Evolutionary conservation across 83 land plant genomes (phyloP), one percentile per base, ranked within the genome.

Genomic region (Picea abies): DNA sequence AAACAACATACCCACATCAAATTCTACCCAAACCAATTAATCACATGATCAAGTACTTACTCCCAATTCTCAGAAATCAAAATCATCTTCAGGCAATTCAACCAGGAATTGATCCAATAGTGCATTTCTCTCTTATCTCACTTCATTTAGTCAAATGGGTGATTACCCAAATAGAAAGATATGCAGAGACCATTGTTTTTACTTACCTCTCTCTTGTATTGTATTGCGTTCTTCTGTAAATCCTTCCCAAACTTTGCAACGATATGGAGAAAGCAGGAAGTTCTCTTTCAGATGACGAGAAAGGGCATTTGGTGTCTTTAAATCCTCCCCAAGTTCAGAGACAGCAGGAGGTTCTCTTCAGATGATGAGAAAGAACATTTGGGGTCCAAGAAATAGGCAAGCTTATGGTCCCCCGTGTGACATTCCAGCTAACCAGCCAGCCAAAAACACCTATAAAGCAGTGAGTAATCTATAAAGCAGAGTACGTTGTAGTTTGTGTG

Each of bases 371-470:
- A 41, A 73, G 60, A 47, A 58, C 22, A 70, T 70, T 37, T 70
- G 75, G 75, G 75, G 41, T 39, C 47, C 73, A 73, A 73, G 56
- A 41, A 73, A 73, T 41, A 41, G 77, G 77, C 60, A 49, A 73
- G 26, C 3, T 3, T 4, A 25, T 44, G 60, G 58, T 58, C 77
- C 77, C 47, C 58, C 1, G 56, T 41, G 29, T 73, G 26, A 73
- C 77, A 73, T 41, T 73, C 58, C 77, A 73, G 77, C 77, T 47
- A 73, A 73, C 77, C 77, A 12, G 77, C 77, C 77, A 73, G 77
- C 77, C 77, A n/a, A 22, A 73, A 7, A 73, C 77, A 73, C 60
- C 77, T 73, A 22, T 44, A 73, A 73, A 73, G 77, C 41, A 11
- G 56, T 29, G 29, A 29, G 29, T 29, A 29, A 29, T 29, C 29